A percentile compares a stretch with the other conserved stretches of the same genome.
Evolutionary conservation across 208 protist species (phyloP).

Genomic region (Acanthamoeba quina): DNA sequence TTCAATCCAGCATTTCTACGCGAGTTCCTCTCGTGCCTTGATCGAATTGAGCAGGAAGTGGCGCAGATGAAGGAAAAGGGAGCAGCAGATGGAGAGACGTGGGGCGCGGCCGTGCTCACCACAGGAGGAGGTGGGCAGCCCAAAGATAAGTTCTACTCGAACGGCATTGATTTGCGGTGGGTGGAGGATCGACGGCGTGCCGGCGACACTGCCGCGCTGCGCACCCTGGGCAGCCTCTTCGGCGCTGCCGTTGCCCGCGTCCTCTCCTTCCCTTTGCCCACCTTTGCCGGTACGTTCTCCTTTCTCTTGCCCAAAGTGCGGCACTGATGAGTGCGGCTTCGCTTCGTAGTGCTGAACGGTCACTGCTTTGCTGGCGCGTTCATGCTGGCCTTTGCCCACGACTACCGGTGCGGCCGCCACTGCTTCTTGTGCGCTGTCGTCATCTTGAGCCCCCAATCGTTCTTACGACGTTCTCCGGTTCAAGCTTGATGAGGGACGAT

Average conservation of each 20-base stretch:
- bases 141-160: slow-evolving; percentile 33
- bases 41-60: slow-evolving; percentile 1
- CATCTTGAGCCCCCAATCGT: background rate
- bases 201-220: background rate
- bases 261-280: slow-evolving; percentile 35
- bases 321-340: too few relatives aligned
- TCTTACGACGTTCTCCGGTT: background rate
- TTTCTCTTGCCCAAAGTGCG: background rate
- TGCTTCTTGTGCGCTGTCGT: background rate
- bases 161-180: slow-evolving; percentile 8
- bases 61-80: background rate
- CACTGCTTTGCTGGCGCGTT: slow-evolving; percentile 29
- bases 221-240: background rate
- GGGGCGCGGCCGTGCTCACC: slow-evolving; percentile 29
- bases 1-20: slow-evolving; percentile 18
- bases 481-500: slow-evolving; percentile 1
- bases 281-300: background rate
- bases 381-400: slow-evolving; percentile 53
- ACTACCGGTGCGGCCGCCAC: background rate
- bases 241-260: background rate
- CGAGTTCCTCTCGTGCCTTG: background rate
- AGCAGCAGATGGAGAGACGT: background rate
- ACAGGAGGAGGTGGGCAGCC: slow-evolving; percentile 6
- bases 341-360: slow-evolving; percentile 30
- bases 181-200: background rate